These are phyloP conservation scores for Phlebopus sp. DNA, from an alignment of 1,284 basidiomycete genomes.

Conservation along the genomic window DNA sequence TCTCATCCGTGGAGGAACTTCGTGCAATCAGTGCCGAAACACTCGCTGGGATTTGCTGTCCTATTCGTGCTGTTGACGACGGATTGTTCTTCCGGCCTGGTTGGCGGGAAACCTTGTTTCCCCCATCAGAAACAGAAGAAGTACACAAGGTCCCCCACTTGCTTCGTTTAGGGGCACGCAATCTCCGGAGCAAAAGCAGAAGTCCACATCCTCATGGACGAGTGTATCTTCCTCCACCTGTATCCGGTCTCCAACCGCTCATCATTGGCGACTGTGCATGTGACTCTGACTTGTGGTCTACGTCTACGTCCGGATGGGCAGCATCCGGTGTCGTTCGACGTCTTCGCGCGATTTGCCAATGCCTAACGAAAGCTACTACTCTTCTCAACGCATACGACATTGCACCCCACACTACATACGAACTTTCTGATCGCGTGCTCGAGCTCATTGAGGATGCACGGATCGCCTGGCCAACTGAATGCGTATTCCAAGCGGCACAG, in stretches of 20 bases:
- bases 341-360: slow-evolving; percentile 69
- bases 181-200: slow-evolving; percentile 28
- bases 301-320: slow-evolving; percentile 59
- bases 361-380: slow-evolving; percentile 54
- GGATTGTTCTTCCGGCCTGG: slow-evolving; percentile 60
- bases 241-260: slow-evolving; percentile 52
- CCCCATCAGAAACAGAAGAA: slow-evolving; percentile 38
- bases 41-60: slow-evolving; percentile 48
- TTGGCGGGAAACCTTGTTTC: slow-evolving; percentile 51
- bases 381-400: slow-evolving; percentile 72
- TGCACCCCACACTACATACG: slow-evolving; percentile 52
- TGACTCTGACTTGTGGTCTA: slow-evolving; percentile 61
- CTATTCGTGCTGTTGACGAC: slow-evolving; percentile 61
- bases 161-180: slow-evolving; percentile 26
- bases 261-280: slow-evolving; percentile 71
- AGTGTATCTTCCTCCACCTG: slow-evolving; percentile 23
- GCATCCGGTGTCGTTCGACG: slow-evolving; percentile 57
- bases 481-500: slow-evolving; percentile 48
- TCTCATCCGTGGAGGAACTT: slow-evolving; percentile 57
- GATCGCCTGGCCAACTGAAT: slow-evolving; percentile 71
- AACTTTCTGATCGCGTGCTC: slow-evolving; percentile 61
- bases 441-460: slow-evolving; percentile 72
- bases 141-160: slow-evolving; percentile 17
- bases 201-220: slow-evolving; percentile 30
- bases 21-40: slow-evolving; percentile 53